A percentile compares a stretch with the other conserved stretches of the same genome.
phyloP scores from a whole-genome alignment of 345 rosid genomes.

The Cochlearia excelsa region DNA sequence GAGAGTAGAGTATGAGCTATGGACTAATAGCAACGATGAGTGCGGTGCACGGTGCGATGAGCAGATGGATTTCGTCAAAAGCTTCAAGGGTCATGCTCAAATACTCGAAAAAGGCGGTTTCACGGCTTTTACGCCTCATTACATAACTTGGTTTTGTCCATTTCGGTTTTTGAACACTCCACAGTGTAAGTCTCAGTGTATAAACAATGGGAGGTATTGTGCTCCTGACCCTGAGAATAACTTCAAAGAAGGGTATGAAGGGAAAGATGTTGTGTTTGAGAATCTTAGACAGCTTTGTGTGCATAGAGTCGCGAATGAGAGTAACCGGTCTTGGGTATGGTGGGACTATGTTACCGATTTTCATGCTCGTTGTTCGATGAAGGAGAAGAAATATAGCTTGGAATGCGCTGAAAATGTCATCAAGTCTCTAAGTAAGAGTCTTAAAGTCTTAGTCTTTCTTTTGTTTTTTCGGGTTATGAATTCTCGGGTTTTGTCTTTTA shows the following conservation, averaged over 20 bases:
- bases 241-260: slow-evolving; percentile 74
- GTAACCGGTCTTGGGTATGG: slow-evolving; percentile 79
- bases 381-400: slow-evolving; percentile 77
- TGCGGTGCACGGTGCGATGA: slow-evolving; percentile 83
- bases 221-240: slow-evolving; percentile 80
- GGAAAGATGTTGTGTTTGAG: slow-evolving; percentile 88
- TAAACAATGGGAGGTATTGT: slow-evolving; percentile 46
- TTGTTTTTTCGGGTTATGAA: slow-evolving; percentile 3
- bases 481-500: slow-evolving; percentile 30
- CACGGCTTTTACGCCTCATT: slow-evolving; percentile 84
- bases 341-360: slow-evolving; percentile 97
- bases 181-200: slow-evolving; percentile 91
- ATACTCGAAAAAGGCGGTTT: slow-evolving; percentile 83
- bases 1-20: slow-evolving; percentile 87
- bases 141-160: slow-evolving; percentile 99
- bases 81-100: slow-evolving; percentile 88
- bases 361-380: slow-evolving; percentile 93
- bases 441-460: not conserved
- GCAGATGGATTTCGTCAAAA: slow-evolving; percentile 86
- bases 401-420: slow-evolving; percentile 80
- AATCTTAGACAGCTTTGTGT: slow-evolving; percentile 96
- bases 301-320: slow-evolving; percentile 74
- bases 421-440: slow-evolving; percentile 63
- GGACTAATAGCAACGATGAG: slow-evolving; percentile 96
- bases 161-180: slow-evolving; percentile 48